Evolutionary conservation across 208 protist genomes (phyloP), one percentile per base, ranked within the genome.

Genomic region (Trypanosoma caninum): DNA sequence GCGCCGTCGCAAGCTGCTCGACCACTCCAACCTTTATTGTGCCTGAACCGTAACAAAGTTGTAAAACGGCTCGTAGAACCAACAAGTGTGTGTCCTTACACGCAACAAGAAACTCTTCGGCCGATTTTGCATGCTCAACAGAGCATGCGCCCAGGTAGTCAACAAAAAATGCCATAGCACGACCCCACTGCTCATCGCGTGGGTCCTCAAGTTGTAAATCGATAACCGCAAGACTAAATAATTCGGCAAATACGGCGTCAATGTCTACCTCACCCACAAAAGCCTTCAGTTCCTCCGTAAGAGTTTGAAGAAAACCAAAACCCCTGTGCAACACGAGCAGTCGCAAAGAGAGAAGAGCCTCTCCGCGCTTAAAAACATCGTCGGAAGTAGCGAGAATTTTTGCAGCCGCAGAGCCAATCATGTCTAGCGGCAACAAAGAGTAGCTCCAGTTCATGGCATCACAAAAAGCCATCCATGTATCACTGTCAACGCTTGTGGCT

Each of bases 181-280:
- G 57, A 13, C 41, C 18, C 79, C 79, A 86, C 52, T 82, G 64
- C 47, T 63, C 72, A 46, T 86, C 79, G 20, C 68, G 62, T n/a
- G 74, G 35, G 45, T 86, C 79, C 41, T 67, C 64, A 25, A 87
- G 69, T 20, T 66, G 30, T 14, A 81, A 47, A 53, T 92, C 85
- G 52, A 86, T 59, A 52, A 92, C 85, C 2, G 82, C 85, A 20
- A 82, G 71, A 42, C 85, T 89, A 30, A 89, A 66, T 6, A 85
- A 65, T 44, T 81, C 66, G 11, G 79, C 85, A 62, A 87, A 92
- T 47, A 76, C 58, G 13, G 65, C 53, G 42, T 87, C 75, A 5
- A 82, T 70, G n/a, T 56, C 63, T 22, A 64, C 50, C 14, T 69
- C 64, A 52, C 28, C 23, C 23, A 20, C 45, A 59, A 45, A 38